Evolutionary conservation across 1,284 basidiomycete genomes (phyloP).

Genomic region (Peniophora sp.): DNA sequence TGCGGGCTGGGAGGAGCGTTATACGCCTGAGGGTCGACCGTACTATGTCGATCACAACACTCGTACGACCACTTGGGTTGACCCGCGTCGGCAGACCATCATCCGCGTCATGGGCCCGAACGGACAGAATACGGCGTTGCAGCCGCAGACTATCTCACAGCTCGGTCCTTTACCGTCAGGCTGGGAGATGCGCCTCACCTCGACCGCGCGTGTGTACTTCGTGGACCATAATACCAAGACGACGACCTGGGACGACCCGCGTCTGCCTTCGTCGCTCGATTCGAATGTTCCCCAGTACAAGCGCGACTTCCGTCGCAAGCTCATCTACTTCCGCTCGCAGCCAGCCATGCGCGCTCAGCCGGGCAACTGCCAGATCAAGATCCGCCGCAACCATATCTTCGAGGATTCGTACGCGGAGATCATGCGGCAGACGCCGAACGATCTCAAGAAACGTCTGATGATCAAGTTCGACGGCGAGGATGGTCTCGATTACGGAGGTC

Average conservation of each 20-base stretch:
- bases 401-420: conserved; percentile 96
- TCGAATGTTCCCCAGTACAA: conserved; percentile 99
- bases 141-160: conserved; percentile 79
- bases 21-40: conserved; percentile 94
- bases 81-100: conserved; percentile 83
- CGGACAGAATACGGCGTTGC: conserved; percentile 64
- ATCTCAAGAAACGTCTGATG: conserved; percentile 95
- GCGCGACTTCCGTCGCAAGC: conserved; percentile 96
- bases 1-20: conserved; percentile 96
- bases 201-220: conserved; percentile 91
- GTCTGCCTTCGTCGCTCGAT: conserved; percentile 75
- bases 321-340: conserved; percentile 98
- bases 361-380: conserved; percentile 96
- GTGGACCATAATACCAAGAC: conserved; percentile 96
- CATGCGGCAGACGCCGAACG: conserved; percentile 91
- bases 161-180: conserved; percentile 94
- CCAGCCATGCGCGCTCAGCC: conserved; percentile 84
- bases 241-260: conserved; percentile 94
- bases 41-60: conserved; percentile 98
- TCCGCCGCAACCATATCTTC: conserved; percentile 88
- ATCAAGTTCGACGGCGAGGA: conserved; percentile 99
- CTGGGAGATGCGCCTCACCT: conserved; percentile 96
- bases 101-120: conserved; percentile 73
- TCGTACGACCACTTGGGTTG: conserved; percentile 96
- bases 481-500: conserved; percentile 95